phyloP scores from a whole-genome alignment of 305 asterid genomes.

The Striga hermonthica region DNA sequence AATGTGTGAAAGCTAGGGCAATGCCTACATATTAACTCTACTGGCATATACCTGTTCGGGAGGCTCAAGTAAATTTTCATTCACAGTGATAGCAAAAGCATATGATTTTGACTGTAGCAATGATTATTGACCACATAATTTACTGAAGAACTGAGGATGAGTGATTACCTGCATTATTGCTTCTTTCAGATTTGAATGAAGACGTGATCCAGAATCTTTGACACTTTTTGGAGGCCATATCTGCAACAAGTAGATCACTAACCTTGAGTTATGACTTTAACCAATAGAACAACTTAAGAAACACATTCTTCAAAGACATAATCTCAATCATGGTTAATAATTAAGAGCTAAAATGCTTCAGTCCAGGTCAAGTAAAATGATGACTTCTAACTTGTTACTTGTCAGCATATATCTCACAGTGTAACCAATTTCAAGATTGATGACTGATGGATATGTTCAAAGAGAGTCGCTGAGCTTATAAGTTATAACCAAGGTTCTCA shows the following conservation, averaged over 20 bases:
- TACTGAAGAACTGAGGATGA: constrained; percentile 11
- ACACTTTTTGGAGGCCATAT: constrained; percentile 97
- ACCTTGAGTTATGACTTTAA: constrained; percentile 5
- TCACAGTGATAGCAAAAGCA: background rate
- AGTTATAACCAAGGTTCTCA: background rate
- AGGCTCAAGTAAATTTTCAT: background rate
- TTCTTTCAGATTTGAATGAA: constrained; percentile 83
- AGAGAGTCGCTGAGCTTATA: background rate
- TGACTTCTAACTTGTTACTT: background rate
- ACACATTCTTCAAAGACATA: background rate
- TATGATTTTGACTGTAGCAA: background rate
- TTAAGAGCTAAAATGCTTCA: background rate
- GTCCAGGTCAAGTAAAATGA: background rate
- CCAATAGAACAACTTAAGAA: constrained; percentile 1
- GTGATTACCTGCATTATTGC: constrained; percentile 73
- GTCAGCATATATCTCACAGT: background rate
- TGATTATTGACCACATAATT: constrained; percentile 3
- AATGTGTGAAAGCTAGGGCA: background rate
- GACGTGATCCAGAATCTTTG: constrained; percentile 83
- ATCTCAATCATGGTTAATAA: background rate
- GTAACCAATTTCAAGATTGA: background rate
- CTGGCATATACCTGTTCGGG: background rate
- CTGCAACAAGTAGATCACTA: constrained; percentile 42
- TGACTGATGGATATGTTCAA: background rate
- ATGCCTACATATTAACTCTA: background rate